Conservation (phyloP, 2,329 filamentous ascomycete species). For the Colletotrichum musicola region DNA sequence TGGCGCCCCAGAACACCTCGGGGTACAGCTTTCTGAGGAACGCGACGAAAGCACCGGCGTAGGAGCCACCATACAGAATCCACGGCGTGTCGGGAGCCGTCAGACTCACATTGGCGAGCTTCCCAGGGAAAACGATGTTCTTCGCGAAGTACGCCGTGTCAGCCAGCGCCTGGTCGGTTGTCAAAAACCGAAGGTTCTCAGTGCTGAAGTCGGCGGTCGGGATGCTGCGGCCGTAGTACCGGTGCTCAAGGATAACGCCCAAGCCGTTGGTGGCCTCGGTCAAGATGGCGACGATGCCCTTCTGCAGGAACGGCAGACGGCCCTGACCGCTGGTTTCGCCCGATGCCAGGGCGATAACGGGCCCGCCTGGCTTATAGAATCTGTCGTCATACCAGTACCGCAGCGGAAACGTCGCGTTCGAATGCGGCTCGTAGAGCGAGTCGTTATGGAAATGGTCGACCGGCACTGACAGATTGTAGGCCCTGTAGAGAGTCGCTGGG, state of each 20-base stretch:
- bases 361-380: constrained; percentile 81
- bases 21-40: constrained; percentile 83
- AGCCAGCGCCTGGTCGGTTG: constrained; percentile 85
- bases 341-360: constrained; percentile 80
- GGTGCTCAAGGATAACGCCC: constrained; percentile 85
- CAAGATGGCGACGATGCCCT: constrained; percentile 81
- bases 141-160: constrained; percentile 85
- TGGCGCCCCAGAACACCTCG: constrained; percentile 81
- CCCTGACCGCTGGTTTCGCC: constrained; percentile 76
- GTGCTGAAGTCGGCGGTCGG: constrained; percentile 75
- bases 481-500: constrained; percentile 48
- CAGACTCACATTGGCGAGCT: constrained; percentile 73
- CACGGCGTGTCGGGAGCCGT: constrained; percentile 76
- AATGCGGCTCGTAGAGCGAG: constrained; percentile 81
- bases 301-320: constrained; percentile 78
- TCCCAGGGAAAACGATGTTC: constrained; percentile 76
- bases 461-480: constrained; percentile 59
- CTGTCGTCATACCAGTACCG: constrained; percentile 88
- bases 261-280: constrained; percentile 79
- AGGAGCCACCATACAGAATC: constrained; percentile 86
- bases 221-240: constrained; percentile 85
- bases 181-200: constrained; percentile 81
- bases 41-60: constrained; percentile 83
- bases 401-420: constrained; percentile 73
- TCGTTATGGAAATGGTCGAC: constrained; percentile 90